Evolutionary conservation across 805 yeast genomes (phyloP).

Genomic region (Kodamaea hsintzibuensis): DNA sequence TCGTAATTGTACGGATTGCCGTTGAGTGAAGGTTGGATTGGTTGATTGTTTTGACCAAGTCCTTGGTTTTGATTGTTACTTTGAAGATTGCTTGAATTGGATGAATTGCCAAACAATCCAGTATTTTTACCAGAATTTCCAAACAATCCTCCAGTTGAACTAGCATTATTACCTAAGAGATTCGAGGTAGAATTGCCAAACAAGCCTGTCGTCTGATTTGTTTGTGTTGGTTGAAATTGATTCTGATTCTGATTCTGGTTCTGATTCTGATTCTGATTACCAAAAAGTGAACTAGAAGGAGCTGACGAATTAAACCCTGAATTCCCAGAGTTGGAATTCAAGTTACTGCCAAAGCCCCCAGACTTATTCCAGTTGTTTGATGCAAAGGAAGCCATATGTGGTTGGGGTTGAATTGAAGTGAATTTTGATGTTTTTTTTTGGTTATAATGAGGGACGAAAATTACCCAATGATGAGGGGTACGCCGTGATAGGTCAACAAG

Average conservation of each 20-base stretch:
- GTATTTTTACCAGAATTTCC: constrained; percentile 15
- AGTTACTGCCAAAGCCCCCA: constrained; percentile 4
- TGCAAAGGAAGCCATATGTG: neutral
- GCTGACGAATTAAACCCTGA: neutral
- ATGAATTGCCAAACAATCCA: constrained; percentile 6
- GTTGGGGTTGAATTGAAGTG: neutral
- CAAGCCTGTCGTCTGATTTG: constrained; percentile 16
- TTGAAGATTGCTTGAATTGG: neutral
- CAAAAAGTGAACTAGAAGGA: neutral
- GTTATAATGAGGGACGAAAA: constrained; percentile 1
- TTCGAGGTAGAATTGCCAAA: constrained; percentile 19
- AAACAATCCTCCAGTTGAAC: constrained; percentile 16
- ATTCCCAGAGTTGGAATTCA: neutral
- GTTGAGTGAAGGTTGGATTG: constrained; percentile 2
- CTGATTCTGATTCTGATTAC: constrained; percentile 5
- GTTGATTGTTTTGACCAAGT: constrained; percentile 2
- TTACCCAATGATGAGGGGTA: constrained; percentile 1
- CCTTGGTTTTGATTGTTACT: constrained; percentile 6
- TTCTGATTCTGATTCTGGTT: constrained; percentile 1
- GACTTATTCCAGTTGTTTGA: constrained; percentile 9
- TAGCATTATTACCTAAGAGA: constrained; percentile 1
- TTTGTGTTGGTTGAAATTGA: constrained; percentile 4
- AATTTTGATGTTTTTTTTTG: constrained; percentile 1
- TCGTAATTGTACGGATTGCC: constrained; percentile 33
- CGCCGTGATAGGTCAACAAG: too few relatives aligned